phyloP scores from a whole-genome alignment of 768 basidiomycete species.

The Roridomyces roridus region DNA sequence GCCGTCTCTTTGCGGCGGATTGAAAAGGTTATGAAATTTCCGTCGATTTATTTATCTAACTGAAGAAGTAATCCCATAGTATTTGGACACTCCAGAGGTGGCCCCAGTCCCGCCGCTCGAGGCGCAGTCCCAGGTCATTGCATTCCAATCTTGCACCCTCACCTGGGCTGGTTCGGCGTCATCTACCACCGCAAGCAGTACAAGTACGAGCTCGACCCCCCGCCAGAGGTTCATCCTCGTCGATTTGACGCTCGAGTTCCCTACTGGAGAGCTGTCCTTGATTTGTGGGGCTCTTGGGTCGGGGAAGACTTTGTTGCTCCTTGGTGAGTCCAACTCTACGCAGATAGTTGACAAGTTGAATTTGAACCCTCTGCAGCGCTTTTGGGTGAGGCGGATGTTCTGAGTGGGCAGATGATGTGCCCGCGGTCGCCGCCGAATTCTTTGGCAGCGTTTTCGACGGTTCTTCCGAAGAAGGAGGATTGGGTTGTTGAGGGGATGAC shows the following conservation, averaged over 20 bases:
- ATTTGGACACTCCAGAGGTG: conserved; percentile 78
- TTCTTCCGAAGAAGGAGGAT: conserved; percentile 51
- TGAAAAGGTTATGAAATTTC: conserved; percentile 64
- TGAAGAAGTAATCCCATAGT: conserved; percentile 44
- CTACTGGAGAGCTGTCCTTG: conserved; percentile 78
- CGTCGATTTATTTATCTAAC: not conserved
- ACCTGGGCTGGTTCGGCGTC: conserved; percentile 63
- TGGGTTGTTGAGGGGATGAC: conserved; percentile 84
- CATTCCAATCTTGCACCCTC: conserved; percentile 83
- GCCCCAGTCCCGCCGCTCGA: conserved; percentile 60
- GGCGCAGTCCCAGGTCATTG: conserved; percentile 62
- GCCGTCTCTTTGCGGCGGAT: conserved; percentile 88
- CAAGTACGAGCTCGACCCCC: conserved; percentile 75
- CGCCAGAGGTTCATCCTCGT: conserved; percentile 77
- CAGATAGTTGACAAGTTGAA: too few species aligned
- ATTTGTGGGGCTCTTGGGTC: conserved; percentile 90
- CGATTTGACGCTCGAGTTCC: conserved; percentile 80
- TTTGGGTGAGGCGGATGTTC: conserved; percentile 86
- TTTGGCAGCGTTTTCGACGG: conserved; percentile 64
- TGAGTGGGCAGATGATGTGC: conserved; percentile 83
- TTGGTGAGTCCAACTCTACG: too few species aligned
- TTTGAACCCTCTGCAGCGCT: too few species aligned
- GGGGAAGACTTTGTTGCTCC: conserved; percentile 84
- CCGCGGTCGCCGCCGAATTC: conserved; percentile 87
- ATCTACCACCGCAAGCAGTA: conserved; percentile 49